Base-by-base conservation (phyloP, 2,329 filamentous ascomycete species). In the Achaetomium macrosporum region DNA sequence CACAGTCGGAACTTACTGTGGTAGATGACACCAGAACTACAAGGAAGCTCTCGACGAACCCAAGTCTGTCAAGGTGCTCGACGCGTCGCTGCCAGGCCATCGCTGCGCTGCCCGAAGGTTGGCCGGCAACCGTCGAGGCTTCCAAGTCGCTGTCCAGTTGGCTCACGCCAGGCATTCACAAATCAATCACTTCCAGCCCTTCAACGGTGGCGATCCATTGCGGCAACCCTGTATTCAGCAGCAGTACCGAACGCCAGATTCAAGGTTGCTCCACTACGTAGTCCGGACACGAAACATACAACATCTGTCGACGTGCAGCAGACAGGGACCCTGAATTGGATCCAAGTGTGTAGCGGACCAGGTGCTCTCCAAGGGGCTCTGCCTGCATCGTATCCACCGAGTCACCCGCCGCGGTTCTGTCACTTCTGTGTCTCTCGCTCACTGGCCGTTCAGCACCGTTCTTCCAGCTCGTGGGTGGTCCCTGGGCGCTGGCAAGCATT, bases 31-130 rank as follows among this genome's bases (percentile, higher is more conserved):
- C 25, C 25, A 25, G 25, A 25, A 6, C 35, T 9, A 31, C 20
- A 42, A 43, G 45, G 47, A 41, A 25, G 15, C 39, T 45, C 46
- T 41, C 50, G 53, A 57, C 58, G 57, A 61, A 61, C 57, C 57
- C 50, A 46, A 47, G 37, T 37, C 43, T 19, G 51, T 54, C 49
- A 48, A 53, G 47, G 33, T 56, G 43, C 37, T 57, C 51, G 56
- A 62, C 60, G 56, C 59, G 58, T 58, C 51, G 54, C 55, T 53
- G 56, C 54, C 51, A 50, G 42, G 33, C 49, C 42, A 39, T 37
- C 39, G 25, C 31, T 40, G 48, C 35, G 42, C 20, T 50, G 51
- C 43, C 54, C 44, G 50, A 56, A 54, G 43, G 50, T 53, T 50
- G 47, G 42, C 40, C 58, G 50, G 37, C 13, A 19, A 25, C 35